phyloP scores from a whole-genome alignment of 371 early-diverging fungal species.

The Apophysomyces trapeziformis region DNA sequence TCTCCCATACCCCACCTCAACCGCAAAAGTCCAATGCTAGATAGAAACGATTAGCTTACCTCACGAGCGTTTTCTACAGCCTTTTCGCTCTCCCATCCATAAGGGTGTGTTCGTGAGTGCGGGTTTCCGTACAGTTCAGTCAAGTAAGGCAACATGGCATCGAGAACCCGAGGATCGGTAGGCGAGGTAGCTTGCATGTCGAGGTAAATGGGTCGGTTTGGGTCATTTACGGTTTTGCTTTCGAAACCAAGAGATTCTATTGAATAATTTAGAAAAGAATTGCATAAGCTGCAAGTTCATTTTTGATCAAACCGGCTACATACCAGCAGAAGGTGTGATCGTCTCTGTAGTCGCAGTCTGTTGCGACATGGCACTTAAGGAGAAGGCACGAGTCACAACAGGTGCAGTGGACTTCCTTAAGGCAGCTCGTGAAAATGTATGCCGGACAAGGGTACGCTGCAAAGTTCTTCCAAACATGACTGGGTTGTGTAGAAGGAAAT shows the following conservation, averaged over 20 bases:
- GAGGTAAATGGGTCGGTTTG: conserved; percentile 84
- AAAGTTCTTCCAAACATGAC: conserved; percentile 9
- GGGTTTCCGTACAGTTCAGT: conserved; percentile 98
- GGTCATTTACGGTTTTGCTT: conserved; percentile 36
- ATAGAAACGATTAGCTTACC: conserved; percentile 36
- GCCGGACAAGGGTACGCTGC: background rate
- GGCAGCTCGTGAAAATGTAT: background rate
- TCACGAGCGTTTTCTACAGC: conserved; percentile 94
- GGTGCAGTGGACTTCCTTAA: background rate
- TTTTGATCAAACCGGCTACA: background rate
- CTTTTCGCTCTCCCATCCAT: conserved; percentile 98
- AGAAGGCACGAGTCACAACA: conserved; percentile 11
- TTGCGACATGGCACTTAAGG: background rate
- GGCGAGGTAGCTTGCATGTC: conserved; percentile 99
- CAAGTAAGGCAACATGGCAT: conserved; percentile 97
- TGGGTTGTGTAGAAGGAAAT: too few relatives aligned
- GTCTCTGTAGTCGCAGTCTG: conserved; percentile 22
- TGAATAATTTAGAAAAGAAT: background rate
- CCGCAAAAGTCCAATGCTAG: background rate
- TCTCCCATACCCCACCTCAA: background rate
- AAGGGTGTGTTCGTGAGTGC: conserved; percentile 97
- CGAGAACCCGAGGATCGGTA: conserved; percentile 97
- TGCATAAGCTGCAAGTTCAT: background rate
- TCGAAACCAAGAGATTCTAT: conserved; percentile 66
- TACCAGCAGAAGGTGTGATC: conserved; percentile 27